These are phyloP conservation scores for Phytophthora boehmeriae DNA, from an alignment of 352 stramenopile genomes.

Conservation along the genomic window DNA sequence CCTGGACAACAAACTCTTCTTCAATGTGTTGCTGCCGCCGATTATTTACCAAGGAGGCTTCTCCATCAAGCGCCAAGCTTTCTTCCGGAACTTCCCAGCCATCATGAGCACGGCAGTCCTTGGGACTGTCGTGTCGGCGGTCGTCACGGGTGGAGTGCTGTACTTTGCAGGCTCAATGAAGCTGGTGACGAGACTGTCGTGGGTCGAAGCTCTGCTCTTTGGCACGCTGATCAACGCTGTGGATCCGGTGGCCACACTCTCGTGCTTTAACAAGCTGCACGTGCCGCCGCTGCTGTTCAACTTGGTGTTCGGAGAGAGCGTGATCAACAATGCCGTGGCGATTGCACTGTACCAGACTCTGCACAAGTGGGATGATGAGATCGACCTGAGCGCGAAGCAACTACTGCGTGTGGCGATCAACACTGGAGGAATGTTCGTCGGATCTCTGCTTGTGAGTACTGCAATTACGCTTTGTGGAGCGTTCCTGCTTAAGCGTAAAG, in stretches of 20 bases:
- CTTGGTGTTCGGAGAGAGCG: slow-evolving; percentile 95
- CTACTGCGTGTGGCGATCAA: slow-evolving; percentile 66
- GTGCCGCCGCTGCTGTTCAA: slow-evolving; percentile 93
- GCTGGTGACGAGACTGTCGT: slow-evolving; percentile 76
- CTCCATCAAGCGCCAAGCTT: slow-evolving; percentile 86
- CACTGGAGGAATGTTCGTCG: slow-evolving; percentile 77
- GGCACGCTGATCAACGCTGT: slow-evolving; percentile 93
- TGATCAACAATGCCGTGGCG: slow-evolving; percentile 95
- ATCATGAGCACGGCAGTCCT: slow-evolving; percentile 87
- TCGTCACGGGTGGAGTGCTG: slow-evolving; percentile 73
- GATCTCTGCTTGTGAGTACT: slow-evolving; percentile 75
- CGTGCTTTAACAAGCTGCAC: slow-evolving; percentile 92
- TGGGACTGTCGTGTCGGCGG: slow-evolving; percentile 78
- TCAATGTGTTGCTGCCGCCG: slow-evolving; percentile 83
- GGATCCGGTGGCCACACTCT: slow-evolving; percentile 94
- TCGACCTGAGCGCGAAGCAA: slow-evolving; percentile 66
- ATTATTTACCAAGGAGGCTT: slow-evolving; percentile 90
- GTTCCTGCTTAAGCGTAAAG: slow-evolving; percentile 79
- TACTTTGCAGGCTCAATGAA: slow-evolving; percentile 66
- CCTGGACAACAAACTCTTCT: slow-evolving; percentile 88
- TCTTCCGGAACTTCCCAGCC: slow-evolving; percentile 86
- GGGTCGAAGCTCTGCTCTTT: slow-evolving; percentile 92
- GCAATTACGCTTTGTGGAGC: slow-evolving; percentile 73
- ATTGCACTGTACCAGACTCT: slow-evolving; percentile 95
- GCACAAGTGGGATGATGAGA: slow-evolving; percentile 85